These are phyloP conservation scores for Silene conica DNA, from an alignment of 148 eudicot species.

Conservation along the genomic window DNA sequence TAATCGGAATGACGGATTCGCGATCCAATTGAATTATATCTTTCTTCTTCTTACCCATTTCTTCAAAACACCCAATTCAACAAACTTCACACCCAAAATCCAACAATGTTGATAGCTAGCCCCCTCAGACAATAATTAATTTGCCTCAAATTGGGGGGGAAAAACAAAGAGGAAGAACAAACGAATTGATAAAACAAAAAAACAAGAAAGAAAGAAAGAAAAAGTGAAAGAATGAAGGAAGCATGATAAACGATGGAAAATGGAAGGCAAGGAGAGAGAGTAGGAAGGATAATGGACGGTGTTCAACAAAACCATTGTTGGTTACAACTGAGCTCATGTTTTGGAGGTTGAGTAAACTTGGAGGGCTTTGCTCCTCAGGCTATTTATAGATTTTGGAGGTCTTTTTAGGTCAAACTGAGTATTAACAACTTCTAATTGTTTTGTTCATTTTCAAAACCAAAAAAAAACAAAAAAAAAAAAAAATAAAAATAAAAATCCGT, in stretches of 20 bases:
- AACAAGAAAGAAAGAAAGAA: background rate
- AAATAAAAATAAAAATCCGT: too few relatives aligned
- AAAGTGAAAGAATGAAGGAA: background rate
- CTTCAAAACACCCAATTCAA: background rate
- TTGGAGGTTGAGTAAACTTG: too few relatives aligned
- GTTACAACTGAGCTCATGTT: background rate
- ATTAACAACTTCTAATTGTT: too few relatives aligned
- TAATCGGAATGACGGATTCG: conserved; percentile 68
- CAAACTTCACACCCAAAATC: background rate
- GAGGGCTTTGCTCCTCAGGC: background rate
- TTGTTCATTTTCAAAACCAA: too few relatives aligned
- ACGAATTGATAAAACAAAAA: background rate
- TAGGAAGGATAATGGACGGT: conserved; percentile 9
- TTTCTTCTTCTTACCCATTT: conserved; percentile 36
- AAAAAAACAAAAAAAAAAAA: too few relatives aligned
- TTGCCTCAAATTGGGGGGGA: background rate
- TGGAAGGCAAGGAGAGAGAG: conserved; percentile 13
- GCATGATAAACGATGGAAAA: background rate
- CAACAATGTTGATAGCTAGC: background rate
- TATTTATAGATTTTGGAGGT: conserved; percentile 2
- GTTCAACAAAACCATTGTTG: background rate
- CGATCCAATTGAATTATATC: conserved; percentile 67
- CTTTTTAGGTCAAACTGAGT: background rate
- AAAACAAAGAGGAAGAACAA: background rate
- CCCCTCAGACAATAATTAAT: background rate